These are phyloP conservation scores for Cercospora berteroae DNA, from an alignment of 2,329 filamentous ascomycete genomes.

Conservation along the genomic window DNA sequence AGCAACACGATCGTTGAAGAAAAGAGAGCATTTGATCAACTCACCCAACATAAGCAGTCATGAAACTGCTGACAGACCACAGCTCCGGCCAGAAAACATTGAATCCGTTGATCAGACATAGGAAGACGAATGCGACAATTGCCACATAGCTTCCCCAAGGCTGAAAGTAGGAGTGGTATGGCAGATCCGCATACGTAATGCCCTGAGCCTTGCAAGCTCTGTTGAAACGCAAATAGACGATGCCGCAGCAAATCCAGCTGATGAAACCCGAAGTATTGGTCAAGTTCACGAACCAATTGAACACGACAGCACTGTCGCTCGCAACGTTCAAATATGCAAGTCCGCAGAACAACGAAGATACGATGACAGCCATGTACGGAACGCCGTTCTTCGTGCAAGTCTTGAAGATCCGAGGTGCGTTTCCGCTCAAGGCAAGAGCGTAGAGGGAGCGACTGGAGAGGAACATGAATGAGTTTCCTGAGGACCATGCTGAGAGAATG, in stretches of 20 bases:
- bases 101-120: slow-evolving; percentile 75
- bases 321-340: slow-evolving; percentile 52
- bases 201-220: slow-evolving; percentile 56
- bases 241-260: slow-evolving; percentile 54
- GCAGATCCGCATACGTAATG: slow-evolving; percentile 48
- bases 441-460: slow-evolving; percentile 54
- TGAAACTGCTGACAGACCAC: slow-evolving; percentile 63
- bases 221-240: slow-evolving; percentile 60
- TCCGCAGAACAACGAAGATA: slow-evolving; percentile 45
- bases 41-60: slow-evolving; percentile 58
- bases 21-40: not conserved
- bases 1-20: not conserved
- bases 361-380: slow-evolving; percentile 50
- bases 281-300: slow-evolving; percentile 70
- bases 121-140: slow-evolving; percentile 57
- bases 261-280: slow-evolving; percentile 59
- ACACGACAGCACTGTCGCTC: slow-evolving; percentile 49
- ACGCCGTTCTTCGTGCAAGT: slow-evolving; percentile 61
- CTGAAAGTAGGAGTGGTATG: slow-evolving; percentile 56
- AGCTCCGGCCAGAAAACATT: slow-evolving; percentile 66
- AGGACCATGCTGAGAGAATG: slow-evolving; percentile 62
- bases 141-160: slow-evolving; percentile 65
- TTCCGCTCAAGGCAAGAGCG: slow-evolving; percentile 59
- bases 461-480: slow-evolving; percentile 57
- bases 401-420: slow-evolving; percentile 58